phyloP scores from a whole-genome alignment of 768 basidiomycete genomes.

The Chalciporus pseudorubinellus region DNA sequence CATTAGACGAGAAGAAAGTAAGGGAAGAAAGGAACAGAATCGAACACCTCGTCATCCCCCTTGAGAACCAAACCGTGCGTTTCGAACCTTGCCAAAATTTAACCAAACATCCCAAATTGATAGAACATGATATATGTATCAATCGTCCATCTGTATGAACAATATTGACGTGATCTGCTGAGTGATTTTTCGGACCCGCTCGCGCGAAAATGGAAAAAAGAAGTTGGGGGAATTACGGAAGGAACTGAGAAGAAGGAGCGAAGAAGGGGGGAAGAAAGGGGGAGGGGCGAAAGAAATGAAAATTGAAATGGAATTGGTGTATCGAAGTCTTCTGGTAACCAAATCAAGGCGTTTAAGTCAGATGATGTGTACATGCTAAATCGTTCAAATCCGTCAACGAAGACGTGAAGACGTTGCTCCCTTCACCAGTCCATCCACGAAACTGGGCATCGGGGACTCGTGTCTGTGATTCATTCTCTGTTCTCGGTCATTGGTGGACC shows the following conservation, averaged over 20 bases:
- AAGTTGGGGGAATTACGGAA: background rate
- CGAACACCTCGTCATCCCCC: background rate
- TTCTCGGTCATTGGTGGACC: background rate
- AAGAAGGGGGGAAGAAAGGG: background rate
- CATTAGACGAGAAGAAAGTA: background rate
- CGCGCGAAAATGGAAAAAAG: background rate
- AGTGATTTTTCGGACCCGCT: slow-evolving; percentile 6
- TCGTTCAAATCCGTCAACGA: background rate
- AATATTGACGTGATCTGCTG: slow-evolving; percentile 4
- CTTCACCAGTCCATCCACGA: background rate
- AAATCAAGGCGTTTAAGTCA: too few relatives aligned
- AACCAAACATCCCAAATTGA: slow-evolving; percentile 1
- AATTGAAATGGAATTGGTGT: background rate
- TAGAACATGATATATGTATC: background rate
- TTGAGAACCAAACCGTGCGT: slow-evolving; percentile 4
- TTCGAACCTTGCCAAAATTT: background rate
- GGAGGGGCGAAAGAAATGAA: background rate
- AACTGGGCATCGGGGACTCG: background rate
- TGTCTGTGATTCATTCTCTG: background rate
- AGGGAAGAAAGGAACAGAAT: too few relatives aligned
- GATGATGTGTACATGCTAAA: background rate
- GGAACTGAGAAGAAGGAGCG: background rate
- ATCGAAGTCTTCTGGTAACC: too few relatives aligned
- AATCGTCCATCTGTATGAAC: background rate
- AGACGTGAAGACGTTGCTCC: background rate